These are phyloP conservation scores for Sugiyamaella chiloensis DNA, from an alignment of 805 yeast genomes.

Conservation along the genomic window DNA sequence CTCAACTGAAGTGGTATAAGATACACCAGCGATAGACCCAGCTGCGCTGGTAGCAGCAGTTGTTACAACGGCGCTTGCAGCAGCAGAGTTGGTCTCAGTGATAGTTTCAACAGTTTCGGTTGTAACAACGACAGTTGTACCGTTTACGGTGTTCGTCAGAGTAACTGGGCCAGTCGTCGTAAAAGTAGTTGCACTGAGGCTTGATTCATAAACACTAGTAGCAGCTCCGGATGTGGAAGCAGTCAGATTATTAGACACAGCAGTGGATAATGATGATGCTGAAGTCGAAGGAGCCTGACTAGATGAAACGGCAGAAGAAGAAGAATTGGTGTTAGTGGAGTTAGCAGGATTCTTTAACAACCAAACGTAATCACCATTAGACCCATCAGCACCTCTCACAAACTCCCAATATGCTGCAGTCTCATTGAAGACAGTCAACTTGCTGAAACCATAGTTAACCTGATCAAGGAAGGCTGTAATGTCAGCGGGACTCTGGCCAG, in stretches of 20 bases:
- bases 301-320: not conserved
- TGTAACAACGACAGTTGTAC: slow-evolving; percentile 2
- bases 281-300: not conserved
- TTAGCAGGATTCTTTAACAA: slow-evolving; percentile 6
- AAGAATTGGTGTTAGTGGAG: slow-evolving; percentile 2
- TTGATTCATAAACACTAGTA: not conserved
- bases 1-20: slow-evolving; percentile 1
- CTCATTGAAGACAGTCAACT: slow-evolving; percentile 24
- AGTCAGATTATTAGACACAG: not conserved
- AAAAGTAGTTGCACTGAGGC: slow-evolving; percentile 1
- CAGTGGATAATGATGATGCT: not conserved
- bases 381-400: slow-evolving; percentile 27
- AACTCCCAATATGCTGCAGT: slow-evolving; percentile 30
- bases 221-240: not conserved
- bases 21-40: not conserved
- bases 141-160: not conserved
- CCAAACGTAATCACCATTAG: slow-evolving; percentile 16
- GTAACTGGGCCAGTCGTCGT: not conserved
- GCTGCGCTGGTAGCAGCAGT: not conserved
- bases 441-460: slow-evolving; percentile 19
- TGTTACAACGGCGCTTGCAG: not conserved
- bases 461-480: slow-evolving; percentile 19
- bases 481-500: slow-evolving; percentile 6
- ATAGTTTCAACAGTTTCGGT: slow-evolving; percentile 3
- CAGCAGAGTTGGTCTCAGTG: not conserved